Base-by-base conservation (phyloP, 2,329 filamentous ascomycete species). In the Tolypocladium paradoxum region DNA sequence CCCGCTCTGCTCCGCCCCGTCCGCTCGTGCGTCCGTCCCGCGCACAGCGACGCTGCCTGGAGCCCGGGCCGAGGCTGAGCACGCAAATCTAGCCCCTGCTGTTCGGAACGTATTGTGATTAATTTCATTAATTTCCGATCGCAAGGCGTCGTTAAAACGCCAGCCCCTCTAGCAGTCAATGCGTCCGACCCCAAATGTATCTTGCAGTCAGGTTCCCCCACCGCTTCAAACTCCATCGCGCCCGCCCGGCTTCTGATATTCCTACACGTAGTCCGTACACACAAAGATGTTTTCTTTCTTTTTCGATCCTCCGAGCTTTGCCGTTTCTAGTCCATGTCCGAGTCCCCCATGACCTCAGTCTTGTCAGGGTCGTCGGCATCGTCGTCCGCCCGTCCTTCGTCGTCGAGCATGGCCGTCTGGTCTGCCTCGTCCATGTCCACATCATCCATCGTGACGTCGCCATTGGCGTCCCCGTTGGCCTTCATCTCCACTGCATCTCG, bases 341-440 rank as follows among this genome's bases (percentile, higher is more conserved):
- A 70, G 33, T 69, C 67, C 20, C 56, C 67, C 65, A 70, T 61
- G 20, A 62, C 59, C 54, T 71, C 74, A 35, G 68, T 71, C 49
- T 65, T 65, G 53, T 70, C 68, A 6, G 62, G 57, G 47, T 75
- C 74, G 22, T 75, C 75, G 12, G 72, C 72, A 9, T 77, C 76
- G 49, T 74, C 74, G 49, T 76, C 76, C 43, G 67, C 73, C 24
- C 72, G 70, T 36, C 73, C 73, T 2, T 69, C 73, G 45, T 76
- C 74, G 1, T 62, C 74, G 6, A 60, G 57, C 40, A 68, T 55
- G 24, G 61, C 63, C 18, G 67, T 68, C 53, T 69, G 64, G 38
- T 75, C 72, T 49, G 67, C 73, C 2, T 69, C 77, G 36, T 79
- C 78, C 60, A 78, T 75, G 18, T 81, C 66, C 14, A 75, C 75